Conservation (phyloP, 208 protist species). For the Trypanosoma conorhini region DNA sequence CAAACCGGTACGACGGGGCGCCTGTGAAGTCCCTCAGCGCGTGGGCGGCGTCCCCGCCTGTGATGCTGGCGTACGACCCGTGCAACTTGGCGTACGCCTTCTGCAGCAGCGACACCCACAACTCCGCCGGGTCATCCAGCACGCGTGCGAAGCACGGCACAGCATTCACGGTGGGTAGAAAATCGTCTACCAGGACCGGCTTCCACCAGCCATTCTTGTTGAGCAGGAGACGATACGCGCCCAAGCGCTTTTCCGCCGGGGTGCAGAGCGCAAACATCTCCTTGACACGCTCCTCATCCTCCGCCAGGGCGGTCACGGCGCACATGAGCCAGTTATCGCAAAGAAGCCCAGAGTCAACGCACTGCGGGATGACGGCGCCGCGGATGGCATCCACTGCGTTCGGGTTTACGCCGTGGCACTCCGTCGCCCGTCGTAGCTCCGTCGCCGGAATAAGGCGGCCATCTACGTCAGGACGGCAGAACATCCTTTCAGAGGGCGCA, state of each 20-base stretch:
- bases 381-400: background rate
- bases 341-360: slow-evolving; percentile 51
- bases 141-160: slow-evolving; percentile 63
- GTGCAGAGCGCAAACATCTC: slow-evolving; percentile 72
- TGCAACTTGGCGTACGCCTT: slow-evolving; percentile 92
- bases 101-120: slow-evolving; percentile 84
- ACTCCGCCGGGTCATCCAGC: slow-evolving; percentile 55
- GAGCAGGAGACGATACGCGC: slow-evolving; percentile 79
- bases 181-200: slow-evolving; percentile 83
- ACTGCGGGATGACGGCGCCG: slow-evolving; percentile 26
- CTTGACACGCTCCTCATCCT: slow-evolving; percentile 43
- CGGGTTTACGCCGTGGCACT: background rate
- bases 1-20: slow-evolving; percentile 63
- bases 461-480: slow-evolving; percentile 15
- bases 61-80: slow-evolving; percentile 79
- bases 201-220: slow-evolving; percentile 85
- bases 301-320: slow-evolving; percentile 51
- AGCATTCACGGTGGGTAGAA: slow-evolving; percentile 62
- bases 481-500: slow-evolving; percentile 4
- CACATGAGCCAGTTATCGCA: slow-evolving; percentile 81
- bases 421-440: background rate
- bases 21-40: slow-evolving; percentile 86
- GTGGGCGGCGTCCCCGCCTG: slow-evolving; percentile 75
- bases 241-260: slow-evolving; percentile 45
- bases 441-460: background rate